Evolutionary conservation across 768 basidiomycete species (phyloP).

Genomic region (Clitopilus passeckerianus): DNA sequence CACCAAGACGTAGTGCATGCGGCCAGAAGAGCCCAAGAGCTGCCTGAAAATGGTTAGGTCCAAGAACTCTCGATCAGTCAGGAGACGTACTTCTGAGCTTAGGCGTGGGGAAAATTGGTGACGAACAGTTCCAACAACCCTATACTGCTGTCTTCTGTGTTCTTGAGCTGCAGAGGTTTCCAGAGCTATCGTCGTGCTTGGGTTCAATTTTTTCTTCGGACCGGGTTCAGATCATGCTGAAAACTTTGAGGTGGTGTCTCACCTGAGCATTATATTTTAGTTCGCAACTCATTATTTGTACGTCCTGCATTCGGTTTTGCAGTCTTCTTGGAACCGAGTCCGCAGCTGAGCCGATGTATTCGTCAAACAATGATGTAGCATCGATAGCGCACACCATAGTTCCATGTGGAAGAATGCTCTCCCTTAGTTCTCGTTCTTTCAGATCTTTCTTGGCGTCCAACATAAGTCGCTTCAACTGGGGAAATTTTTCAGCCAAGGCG

Average conservation of each 20-base stretch:
- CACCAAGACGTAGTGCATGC: constrained; percentile 36
- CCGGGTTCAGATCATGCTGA: neutral
- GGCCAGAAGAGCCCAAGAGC: constrained; percentile 24
- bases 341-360: constrained; percentile 22
- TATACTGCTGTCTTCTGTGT: constrained; percentile 24
- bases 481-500: constrained; percentile 8
- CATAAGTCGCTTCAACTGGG: constrained; percentile 25
- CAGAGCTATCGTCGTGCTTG: constrained; percentile 38
- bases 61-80: constrained; percentile 11
- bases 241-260: constrained; percentile 11
- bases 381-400: constrained; percentile 40
- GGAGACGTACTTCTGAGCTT: constrained; percentile 34
- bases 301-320: constrained; percentile 28
- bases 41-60: constrained; percentile 9
- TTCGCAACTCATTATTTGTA: constrained; percentile 27
- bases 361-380: constrained; percentile 41
- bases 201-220: constrained; percentile 40
- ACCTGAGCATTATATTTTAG: constrained; percentile 43
- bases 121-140: constrained; percentile 63
- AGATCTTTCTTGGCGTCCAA: constrained; percentile 13
- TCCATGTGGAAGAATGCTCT: constrained; percentile 39
- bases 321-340: constrained; percentile 20
- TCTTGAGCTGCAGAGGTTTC: constrained; percentile 30
- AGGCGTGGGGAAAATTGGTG: constrained; percentile 74
- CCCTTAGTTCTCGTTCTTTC: constrained; percentile 29